Evolutionary conservation across 164 flowering plant genomes (phyloP).

Genomic region (Chimonanthus praecox): DNA sequence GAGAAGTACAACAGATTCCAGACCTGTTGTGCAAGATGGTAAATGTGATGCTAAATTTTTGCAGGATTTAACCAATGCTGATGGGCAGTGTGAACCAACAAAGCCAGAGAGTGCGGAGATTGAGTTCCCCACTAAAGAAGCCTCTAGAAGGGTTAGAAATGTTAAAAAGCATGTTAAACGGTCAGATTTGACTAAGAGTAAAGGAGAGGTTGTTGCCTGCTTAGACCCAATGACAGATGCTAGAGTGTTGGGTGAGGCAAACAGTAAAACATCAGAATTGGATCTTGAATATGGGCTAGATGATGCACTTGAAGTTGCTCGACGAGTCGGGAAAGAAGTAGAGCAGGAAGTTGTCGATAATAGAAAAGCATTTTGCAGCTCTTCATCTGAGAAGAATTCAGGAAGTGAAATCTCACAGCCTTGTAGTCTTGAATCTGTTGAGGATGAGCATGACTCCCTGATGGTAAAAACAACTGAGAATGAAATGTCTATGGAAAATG

Average conservation of each 20-base stretch:
- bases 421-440: conserved; percentile 51
- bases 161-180: conserved; percentile 22
- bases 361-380: conserved; percentile 49
- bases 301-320: conserved; percentile 82
- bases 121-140: conserved; percentile 26
- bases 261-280: conserved; percentile 34
- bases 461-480: conserved; percentile 15
- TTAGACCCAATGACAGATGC: conserved; percentile 18
- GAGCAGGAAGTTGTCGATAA: conserved; percentile 56
- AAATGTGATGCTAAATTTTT: conserved; percentile 15
- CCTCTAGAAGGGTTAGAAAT: conserved; percentile 14
- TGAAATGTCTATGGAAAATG: conserved; percentile 27
- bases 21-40: conserved; percentile 19
- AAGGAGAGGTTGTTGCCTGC: conserved; percentile 17
- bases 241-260: conserved; percentile 17
- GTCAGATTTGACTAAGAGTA: conserved; percentile 9
- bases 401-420: conserved; percentile 35
- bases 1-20: conserved; percentile 7
- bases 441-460: conserved; percentile 24
- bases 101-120: conserved; percentile 22
- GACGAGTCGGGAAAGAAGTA: conserved; percentile 74
- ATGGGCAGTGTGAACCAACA: conserved; percentile 5
- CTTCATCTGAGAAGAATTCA: conserved; percentile 48
- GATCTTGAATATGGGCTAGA: conserved; percentile 65
- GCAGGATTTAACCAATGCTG: conserved; percentile 20